Base-by-base conservation (phyloP, 495 filamentous ascomycete species). In the Cairneyella variabilis region DNA sequence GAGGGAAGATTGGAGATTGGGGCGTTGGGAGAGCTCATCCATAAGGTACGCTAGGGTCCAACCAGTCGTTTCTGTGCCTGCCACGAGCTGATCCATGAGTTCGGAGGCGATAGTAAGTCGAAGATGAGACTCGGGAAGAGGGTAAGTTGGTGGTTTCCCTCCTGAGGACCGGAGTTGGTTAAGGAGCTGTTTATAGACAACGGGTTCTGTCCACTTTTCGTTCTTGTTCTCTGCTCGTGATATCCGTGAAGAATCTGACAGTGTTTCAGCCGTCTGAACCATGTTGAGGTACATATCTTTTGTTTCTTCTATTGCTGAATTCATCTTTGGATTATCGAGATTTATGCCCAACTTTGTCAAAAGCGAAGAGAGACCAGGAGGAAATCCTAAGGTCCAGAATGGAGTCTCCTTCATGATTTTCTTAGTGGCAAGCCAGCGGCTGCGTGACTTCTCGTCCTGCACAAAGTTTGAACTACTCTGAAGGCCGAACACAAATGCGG, bases 71-170 rank as follows among this genome's bases (percentile, higher is more conserved):
- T 92, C 89, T 57, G 88, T 86, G 21, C 86, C 87, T 0, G 88
- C 88, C 1, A 83, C 74, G n/a, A 88, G 68, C 52, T 91, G 87
- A 61, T 91, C 88, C n/a, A 88, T 74, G 48, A 88, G 66, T 66
- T 91, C 87, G 7, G 78, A 83, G 1, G 84, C 83, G 18, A 84
- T 25, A 37, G 32, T 52, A 16, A 51, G 30, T 45, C 46, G 45
- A 28, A 51, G 47, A 1, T 51, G 41, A 16, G 54, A 57, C 12
- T 52, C 21, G 10, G 47, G 20, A 44, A 41, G 54, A 25, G 39
- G 20, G 22, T 4, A 3, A 18, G 38, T 6, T 2, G 28, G 11
- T 20, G 46, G 12, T 45, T 56, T 56, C 4, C 39, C 39, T n/a
- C 5, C 16, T 39, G 54, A 51, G 21, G 39, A 51, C 32, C 22